phyloP scores from a whole-genome alignment of 441 rosid genomes.

The Viola pubescens region DNA sequence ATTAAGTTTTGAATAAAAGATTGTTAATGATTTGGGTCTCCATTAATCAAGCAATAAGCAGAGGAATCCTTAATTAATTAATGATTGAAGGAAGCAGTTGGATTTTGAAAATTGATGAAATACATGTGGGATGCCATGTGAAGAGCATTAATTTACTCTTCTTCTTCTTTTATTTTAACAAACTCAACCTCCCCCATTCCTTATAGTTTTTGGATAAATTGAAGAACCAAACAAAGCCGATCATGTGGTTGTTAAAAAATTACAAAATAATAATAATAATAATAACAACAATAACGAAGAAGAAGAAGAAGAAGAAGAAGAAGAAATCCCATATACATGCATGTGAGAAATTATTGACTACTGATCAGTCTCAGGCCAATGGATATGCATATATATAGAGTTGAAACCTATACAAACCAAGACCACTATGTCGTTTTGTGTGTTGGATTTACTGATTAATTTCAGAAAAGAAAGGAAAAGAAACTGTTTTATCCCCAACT shows the following conservation, averaged over 20 bases:
- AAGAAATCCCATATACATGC: slow-evolving; percentile 13
- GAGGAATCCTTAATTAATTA: neutral
- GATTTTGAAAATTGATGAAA: slow-evolving; percentile 3
- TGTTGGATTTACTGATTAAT: too few relatives aligned
- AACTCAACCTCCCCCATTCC: slow-evolving; percentile 27
- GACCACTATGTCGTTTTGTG: too few relatives aligned
- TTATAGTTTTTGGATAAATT: slow-evolving; percentile 11
- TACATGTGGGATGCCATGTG: slow-evolving; percentile 59
- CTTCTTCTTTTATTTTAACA: too few relatives aligned
- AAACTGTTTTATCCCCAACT: neutral
- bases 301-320: too few relatives aligned
- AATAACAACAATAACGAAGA: too few relatives aligned
- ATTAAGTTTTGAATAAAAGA: too few relatives aligned
- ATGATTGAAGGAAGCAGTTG: slow-evolving; percentile 21
- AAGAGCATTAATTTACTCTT: slow-evolving; percentile 27
- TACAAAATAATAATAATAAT: too few relatives aligned
- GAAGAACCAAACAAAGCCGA: slow-evolving; percentile 23
- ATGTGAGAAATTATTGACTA: slow-evolving; percentile 43
- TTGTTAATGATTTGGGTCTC: neutral
- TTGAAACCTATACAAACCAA: slow-evolving; percentile 14
- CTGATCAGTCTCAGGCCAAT: neutral
- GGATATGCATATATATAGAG: slow-evolving; percentile 14
- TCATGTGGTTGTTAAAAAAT: too few relatives aligned
- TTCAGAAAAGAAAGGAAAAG: neutral
- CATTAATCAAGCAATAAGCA: neutral